Conservation (phyloP, 2,329 filamentous ascomycete genomes). For the Aureobasidium leucospermi region DNA sequence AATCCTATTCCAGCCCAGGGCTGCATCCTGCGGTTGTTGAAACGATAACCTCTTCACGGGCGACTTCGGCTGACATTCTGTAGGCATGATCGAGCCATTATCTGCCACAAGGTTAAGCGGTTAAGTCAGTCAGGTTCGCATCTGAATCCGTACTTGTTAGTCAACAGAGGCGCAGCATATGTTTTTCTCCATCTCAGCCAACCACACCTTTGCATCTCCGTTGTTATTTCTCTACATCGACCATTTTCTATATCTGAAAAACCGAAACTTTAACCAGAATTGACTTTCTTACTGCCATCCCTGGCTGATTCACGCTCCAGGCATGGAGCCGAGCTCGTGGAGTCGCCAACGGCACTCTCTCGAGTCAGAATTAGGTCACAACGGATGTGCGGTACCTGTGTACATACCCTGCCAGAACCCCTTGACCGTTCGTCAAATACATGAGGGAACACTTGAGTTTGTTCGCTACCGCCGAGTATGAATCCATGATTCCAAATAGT, state of each 20-base stretch:
- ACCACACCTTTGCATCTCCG: too few relatives aligned
- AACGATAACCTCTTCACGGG: not conserved
- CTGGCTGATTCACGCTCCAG: not conserved
- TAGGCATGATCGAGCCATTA: not conserved
- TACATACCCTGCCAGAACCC: not conserved
- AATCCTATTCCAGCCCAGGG: not conserved
- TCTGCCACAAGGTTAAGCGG: not conserved
- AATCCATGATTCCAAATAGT: not conserved
- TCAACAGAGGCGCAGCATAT: too few relatives aligned
- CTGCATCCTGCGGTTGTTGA: not conserved
- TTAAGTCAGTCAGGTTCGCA: not conserved
- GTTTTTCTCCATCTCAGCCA: too few relatives aligned
- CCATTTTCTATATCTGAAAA: not conserved
- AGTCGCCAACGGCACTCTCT: slow-evolving; percentile 1
- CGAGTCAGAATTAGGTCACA: not conserved
- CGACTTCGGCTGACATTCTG: not conserved
- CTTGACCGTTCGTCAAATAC: not conserved
- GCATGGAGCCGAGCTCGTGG: not conserved
- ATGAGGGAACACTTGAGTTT: not conserved
- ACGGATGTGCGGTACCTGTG: not conserved
- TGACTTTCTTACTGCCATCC: not conserved
- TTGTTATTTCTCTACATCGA: not conserved
- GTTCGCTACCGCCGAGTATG: not conserved
- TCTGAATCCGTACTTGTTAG: too few relatives aligned
- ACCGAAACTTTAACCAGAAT: not conserved